phyloP scores from a whole-genome alignment of 108 stramenopile species.

The Licmophora abbreviata region DNA sequence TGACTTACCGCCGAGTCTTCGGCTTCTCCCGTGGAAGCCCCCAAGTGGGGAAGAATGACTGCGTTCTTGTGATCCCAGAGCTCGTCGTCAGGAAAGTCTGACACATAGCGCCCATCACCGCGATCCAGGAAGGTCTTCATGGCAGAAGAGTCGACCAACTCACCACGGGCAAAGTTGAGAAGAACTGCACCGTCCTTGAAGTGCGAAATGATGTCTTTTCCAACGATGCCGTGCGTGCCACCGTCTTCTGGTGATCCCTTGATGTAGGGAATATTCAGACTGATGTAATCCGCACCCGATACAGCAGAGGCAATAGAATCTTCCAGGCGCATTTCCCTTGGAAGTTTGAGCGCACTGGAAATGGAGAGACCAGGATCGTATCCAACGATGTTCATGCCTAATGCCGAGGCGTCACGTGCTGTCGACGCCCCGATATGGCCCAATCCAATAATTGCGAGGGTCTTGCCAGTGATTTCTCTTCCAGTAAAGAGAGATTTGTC shows the following conservation, averaged over 20 bases:
- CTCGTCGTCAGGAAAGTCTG: constrained; percentile 84
- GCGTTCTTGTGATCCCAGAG: constrained; percentile 84
- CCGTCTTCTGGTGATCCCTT: constrained; percentile 56
- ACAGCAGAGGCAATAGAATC: constrained; percentile 72
- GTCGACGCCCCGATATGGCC: constrained; percentile 92
- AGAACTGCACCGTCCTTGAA: constrained; percentile 83
- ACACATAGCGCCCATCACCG: constrained; percentile 65
- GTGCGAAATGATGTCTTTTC: constrained; percentile 58
- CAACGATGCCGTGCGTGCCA: constrained; percentile 86
- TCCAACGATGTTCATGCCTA: constrained; percentile 87
- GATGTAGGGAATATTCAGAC: constrained; percentile 92
- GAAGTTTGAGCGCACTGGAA: constrained; percentile 75
- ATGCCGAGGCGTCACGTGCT: constrained; percentile 75
- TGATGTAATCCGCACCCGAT: constrained; percentile 82
- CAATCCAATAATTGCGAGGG: constrained; percentile 89
- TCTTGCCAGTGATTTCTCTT: constrained; percentile 88
- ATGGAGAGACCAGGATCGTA: constrained; percentile 93
- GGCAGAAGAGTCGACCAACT: constrained; percentile 87
- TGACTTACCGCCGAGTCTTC: constrained; percentile 78
- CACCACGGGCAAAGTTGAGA: constrained; percentile 94
- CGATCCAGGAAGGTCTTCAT: constrained; percentile 81
- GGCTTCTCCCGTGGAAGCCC: constrained; percentile 94
- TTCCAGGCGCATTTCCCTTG: constrained; percentile 45
- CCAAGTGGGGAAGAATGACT: constrained; percentile 91
- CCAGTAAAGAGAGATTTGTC: constrained; percentile 93